These are phyloP conservation scores for Penicillium sp. DNA, from an alignment of 2,329 filamentous ascomycete genomes.

Conservation along the genomic window DNA sequence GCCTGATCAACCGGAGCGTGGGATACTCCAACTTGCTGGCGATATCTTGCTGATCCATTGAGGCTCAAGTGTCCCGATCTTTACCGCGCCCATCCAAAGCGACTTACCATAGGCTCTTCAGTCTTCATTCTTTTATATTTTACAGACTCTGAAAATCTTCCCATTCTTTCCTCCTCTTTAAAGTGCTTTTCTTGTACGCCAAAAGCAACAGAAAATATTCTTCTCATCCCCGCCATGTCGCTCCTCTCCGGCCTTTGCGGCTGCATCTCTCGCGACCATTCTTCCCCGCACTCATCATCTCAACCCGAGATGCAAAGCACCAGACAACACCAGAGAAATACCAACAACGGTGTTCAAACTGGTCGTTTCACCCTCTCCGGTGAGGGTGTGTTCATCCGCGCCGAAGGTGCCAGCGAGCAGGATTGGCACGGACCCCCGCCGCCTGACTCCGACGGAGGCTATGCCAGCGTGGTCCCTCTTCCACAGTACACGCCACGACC, in stretches of 20 bases:
- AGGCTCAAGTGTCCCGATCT: slow-evolving; percentile 1
- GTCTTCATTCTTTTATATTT: neutral
- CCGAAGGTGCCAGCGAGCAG: slow-evolving; percentile 3
- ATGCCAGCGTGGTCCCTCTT: slow-evolving; percentile 35
- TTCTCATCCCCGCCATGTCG: slow-evolving; percentile 15
- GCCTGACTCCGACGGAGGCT: slow-evolving; percentile 29
- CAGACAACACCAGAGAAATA: neutral
- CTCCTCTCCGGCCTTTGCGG: slow-evolving; percentile 27
- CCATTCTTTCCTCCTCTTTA: neutral
- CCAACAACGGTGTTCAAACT: slow-evolving; percentile 19
- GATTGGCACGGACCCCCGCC: slow-evolving; percentile 18
- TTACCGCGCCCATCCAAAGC: neutral
- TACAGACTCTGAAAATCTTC: neutral
- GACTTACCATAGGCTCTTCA: neutral
- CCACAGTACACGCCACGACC: slow-evolving; percentile 44
- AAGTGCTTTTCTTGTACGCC: neutral
- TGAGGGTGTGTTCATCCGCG: slow-evolving; percentile 19
- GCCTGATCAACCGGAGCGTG: slow-evolving; percentile 9
- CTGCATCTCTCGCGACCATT: slow-evolving; percentile 21
- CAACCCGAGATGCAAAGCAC: slow-evolving; percentile 12
- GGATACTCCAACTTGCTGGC: neutral
- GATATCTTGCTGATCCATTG: neutral
- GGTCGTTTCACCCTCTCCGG: slow-evolving; percentile 18
- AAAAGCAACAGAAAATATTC: neutral
- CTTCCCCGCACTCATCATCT: slow-evolving; percentile 1